Base-by-base conservation (phyloP, 306 rosid species). In the Dryas octopetala region DNA sequence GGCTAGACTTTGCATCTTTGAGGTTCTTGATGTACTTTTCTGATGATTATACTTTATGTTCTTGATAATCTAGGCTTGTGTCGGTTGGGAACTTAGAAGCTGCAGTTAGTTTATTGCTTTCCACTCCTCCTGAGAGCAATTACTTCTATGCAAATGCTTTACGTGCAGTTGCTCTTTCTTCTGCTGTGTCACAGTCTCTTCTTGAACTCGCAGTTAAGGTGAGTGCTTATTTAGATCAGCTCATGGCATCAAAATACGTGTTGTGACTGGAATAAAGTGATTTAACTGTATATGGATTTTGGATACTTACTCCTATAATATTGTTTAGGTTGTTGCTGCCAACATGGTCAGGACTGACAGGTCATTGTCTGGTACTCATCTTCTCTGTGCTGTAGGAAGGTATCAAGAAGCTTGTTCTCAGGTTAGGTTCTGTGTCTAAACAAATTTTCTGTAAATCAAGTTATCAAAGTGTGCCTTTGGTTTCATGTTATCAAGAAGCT, bases 371-470 rank as follows among this genome's bases (percentile, higher is more conserved):
- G 99, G 97, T 76, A 95, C 89, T 76, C 99, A 95, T 85, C 97
- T 95, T 88, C 99, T 95, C 28, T 95, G 99, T 68, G 99, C 97
- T 70, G 99, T 95, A 59, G 97, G 99, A 83, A 86, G 93, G 87
- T 83, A 95, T 79, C 99, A 95, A 79, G 99, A 95, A 87, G 99
- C 99, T 65, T 95, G 99, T 85, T 95, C 99, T 80, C 99, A 95
- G 99, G 99, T 95, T 61, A 83, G 83, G 72, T 48, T 74, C 64
- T 62, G 47, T 45, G 38, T 47, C 73, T 15, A 46, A 65, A 19
- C 49, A 26, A 63, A 15, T 68, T 74, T 69, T 14, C 52, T 49
- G 41, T 65, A 62, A 44, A 55, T 59, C 55, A 55, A 50, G 17
- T 43, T 54, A 28, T 71, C 61, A 38, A 32, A 57, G 66, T 57